Evolutionary conservation across 371 early-diverging fungal genomes (phyloP).

Genomic region (Syncephalastrum sp.): DNA sequence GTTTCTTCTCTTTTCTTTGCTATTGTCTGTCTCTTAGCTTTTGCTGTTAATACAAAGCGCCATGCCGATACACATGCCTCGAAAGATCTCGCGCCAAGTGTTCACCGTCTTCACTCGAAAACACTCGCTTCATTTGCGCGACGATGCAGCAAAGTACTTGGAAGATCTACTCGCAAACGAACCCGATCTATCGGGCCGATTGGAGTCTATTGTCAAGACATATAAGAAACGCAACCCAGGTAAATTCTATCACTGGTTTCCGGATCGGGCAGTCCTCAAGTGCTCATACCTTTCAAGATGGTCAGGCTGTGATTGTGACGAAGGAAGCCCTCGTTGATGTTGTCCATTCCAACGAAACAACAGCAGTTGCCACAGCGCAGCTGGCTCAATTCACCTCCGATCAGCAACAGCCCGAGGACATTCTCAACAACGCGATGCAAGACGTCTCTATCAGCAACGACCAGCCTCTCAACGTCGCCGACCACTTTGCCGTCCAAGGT

Average conservation of each 20-base stretch:
- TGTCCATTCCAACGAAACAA: conserved; percentile 23
- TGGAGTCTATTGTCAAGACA: conserved; percentile 66
- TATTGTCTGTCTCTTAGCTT: no score
- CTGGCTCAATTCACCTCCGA: conserved; percentile 16
- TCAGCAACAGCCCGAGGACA: conserved; percentile 20
- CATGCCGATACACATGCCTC: no score
- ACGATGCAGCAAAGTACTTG: conserved; percentile 67
- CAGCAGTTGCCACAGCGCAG: conserved; percentile 17
- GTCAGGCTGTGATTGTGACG: conserved; percentile 29
- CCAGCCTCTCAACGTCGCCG: conserved; percentile 49
- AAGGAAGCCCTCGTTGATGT: conserved; percentile 31
- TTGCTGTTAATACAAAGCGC: no score
- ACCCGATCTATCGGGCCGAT: conserved; percentile 38
- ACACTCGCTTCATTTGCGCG: conserved; percentile 69
- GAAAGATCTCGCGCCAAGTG: no score
- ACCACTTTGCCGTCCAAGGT: conserved; percentile 69
- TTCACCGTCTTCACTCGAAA: conserved; percentile 58
- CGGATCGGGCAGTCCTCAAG: not conserved
- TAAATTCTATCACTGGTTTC: conserved; percentile 3
- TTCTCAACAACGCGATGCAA: conserved; percentile 27
- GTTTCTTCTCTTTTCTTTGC: no score
- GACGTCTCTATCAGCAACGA: conserved; percentile 31
- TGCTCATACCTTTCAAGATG: not conserved
- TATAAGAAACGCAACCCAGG: conserved; percentile 50
- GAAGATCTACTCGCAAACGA: conserved; percentile 42